Base-by-base conservation (phyloP, 73 alveolate species). In the Effrenium voratum region DNA sequence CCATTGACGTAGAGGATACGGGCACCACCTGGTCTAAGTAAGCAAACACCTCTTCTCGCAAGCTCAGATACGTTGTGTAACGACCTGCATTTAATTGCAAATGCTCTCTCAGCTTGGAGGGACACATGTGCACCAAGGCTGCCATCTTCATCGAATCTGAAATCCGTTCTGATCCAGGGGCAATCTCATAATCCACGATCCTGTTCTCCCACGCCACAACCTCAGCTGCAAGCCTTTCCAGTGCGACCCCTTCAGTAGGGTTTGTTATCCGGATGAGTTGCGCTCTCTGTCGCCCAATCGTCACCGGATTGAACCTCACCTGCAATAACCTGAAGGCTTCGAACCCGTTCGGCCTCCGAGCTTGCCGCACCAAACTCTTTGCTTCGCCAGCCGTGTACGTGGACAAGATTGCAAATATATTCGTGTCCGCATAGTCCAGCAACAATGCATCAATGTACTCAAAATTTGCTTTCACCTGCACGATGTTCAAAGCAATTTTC, bases 291-390 rank as follows among this genome's bases (percentile, higher is more conserved):
- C 63, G 63, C 26, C 63, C 63, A 26, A 70, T 36, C 15, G 82
- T 70, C 49, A 70, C 82, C 5, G 82, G 82, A 70, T 70, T 70
- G 82, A 70, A 70, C 47, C 82, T 70, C 49, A 70, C 34, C 82
- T 70, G 82, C 82, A 70, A 36, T 6, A 70, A 47, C 24, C 82
- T 28, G 26, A 12, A 70, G 12, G 82, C 82, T 47, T 70, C 49
- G 26, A 70, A 19, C 3, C 82, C 82, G 36, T 70, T 26, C 12
- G 82, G 82, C 22, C 76, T 8, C 22, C 36, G 24, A 24, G 76
- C 76, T 24, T 63, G 76, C 36, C 76, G 22, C 76, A 63, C 76
- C 22, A 63, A 38, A 5, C 82, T 28, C 6, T 24, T 4, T 5
- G 82, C 82, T 24, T 70, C 82, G 6, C 82, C 82, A 28, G 26